These are phyloP conservation scores for Aspergillus persii DNA, from an alignment of 2,329 filamentous ascomycete species.

Conservation along the genomic window DNA sequence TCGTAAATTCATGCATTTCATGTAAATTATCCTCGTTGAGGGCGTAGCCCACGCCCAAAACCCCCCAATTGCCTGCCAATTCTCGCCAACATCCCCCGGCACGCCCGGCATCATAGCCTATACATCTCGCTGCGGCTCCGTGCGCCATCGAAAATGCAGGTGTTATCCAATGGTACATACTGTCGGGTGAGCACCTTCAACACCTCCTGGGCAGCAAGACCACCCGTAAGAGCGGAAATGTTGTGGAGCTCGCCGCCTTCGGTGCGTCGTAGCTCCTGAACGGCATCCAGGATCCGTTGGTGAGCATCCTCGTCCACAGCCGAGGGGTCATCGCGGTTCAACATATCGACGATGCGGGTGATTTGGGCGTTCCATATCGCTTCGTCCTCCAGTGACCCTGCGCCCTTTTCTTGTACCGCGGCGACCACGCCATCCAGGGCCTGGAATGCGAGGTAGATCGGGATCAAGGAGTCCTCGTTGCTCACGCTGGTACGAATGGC, in stretches of 20 bases:
- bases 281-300: slow-evolving; percentile 53
- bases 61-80: background rate
- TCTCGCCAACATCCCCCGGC: background rate
- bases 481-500: slow-evolving; percentile 38
- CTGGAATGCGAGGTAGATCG: slow-evolving; percentile 67
- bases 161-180: slow-evolving; percentile 64
- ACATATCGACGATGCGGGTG: slow-evolving; percentile 25
- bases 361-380: slow-evolving; percentile 32
- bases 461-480: slow-evolving; percentile 59
- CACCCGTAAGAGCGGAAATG: slow-evolving; percentile 80
- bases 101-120: slow-evolving; percentile 36
- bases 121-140: slow-evolving; percentile 55
- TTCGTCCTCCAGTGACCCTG: slow-evolving; percentile 32
- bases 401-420: slow-evolving; percentile 51
- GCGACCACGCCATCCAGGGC: slow-evolving; percentile 47
- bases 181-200: slow-evolving; percentile 76
- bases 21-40: background rate
- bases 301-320: slow-evolving; percentile 50
- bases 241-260: slow-evolving; percentile 89
- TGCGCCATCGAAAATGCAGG: slow-evolving; percentile 62
- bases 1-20: slow-evolving; percentile 8
- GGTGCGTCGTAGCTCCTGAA: slow-evolving; percentile 70
- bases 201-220: slow-evolving; percentile 93
- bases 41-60: background rate
- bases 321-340: slow-evolving; percentile 42